Evolutionary conservation across 441 rosid species (phyloP), one percentile per base, ranked within the genome.

Genomic region (Populus hybrid): DNA sequence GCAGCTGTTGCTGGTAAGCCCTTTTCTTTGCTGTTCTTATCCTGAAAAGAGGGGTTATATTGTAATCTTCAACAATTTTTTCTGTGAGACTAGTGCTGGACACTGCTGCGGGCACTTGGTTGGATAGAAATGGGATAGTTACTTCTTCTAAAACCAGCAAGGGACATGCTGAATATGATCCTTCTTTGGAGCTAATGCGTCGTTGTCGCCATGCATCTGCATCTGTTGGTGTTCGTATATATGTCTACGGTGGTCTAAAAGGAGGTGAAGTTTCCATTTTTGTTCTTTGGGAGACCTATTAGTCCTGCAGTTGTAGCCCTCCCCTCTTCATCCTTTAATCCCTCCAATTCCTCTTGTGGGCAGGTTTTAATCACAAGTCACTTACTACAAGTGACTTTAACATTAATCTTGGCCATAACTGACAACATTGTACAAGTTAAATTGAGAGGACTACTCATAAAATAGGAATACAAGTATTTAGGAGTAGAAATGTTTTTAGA

Each of bases 31-130:
- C 34, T 42, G 59, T 59, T 76, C 32, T 77, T 75, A 72, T 78
- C 38, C 38, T 74, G 18, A 30, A 70, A 67, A 50, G 24, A 11
- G 69, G 74, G 10, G 38, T 81, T 57, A n/a, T 42, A 24, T 32
- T 11, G 50, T 76, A 69, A 75, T 16, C 78, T 59, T 23, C n/a
- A 67, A 14, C 40, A 30, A 42, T 64, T 70, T 42, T 72, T 53
- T 71, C 70, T 78, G 46, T 82, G 74, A 74, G 73, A 63, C 32
- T 78, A 90, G 99, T 96, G 80, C 90, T 96, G 90, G 99, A 96
- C 90, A 94, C 99, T 67, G 96, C 99, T 76, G 98, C 98, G 63
- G 99, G 99, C 69, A 96, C 88, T 79, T 96, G 99, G 99, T 83
- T 96, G 91, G 99, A 96, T 78, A 90, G 86, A 85, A 91, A 89